Evolutionary conservation across 2,329 filamentous ascomycete species (phyloP), one percentile per base, ranked within the genome.

Genomic region (Trichoderma sp.): DNA sequence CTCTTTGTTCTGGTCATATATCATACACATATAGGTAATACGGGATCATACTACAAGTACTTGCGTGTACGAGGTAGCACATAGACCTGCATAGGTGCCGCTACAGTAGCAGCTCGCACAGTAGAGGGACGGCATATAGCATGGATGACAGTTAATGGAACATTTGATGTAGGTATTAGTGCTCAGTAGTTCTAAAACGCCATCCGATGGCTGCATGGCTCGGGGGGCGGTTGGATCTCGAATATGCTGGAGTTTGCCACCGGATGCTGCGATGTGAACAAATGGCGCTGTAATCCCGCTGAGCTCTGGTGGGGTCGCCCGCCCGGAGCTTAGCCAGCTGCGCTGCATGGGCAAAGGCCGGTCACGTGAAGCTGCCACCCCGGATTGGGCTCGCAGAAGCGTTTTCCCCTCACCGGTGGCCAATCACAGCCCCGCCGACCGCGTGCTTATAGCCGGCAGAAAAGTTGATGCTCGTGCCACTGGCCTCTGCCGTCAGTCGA

Each of bases 401-500:
- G 7, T 49, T 70, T 75, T 72, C 75, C 78, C 78, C 78, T 74
- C 77, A 75, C 60, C 28, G 34, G 14, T 6, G 65, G 37, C 78
- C 78, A 80, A 80, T 80, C 75, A 77, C 43, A 69, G 69, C 65
- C 70, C 71, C 66, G n/a, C 54, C 21, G 21, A 32, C 58, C 64
- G 32, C 37, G 55, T 59, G 59, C 59, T 60, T 26, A 60, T 49
- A 64, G 46, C 68, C 63, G 16, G 52, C 32, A 63, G 66, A 70
- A 74, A 74, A 72, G 63, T 68, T 71, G 59, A 70, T 69, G 58
- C 66, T 70, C 67, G 70, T 70, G 71, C 71, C 69, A 70, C 56
- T 70, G 61, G n/a, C 52, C 65, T 66, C 70, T 69, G 59, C 65
- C 59, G 69, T 74, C 72, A 59, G 70, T 70, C 73, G 71, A 74